A percentile compares a stretch with the other conserved stretches of the same genome.
Conservation (phyloP, 2,329 filamentous ascomycete species). For the Claviceps paspali region DNA sequence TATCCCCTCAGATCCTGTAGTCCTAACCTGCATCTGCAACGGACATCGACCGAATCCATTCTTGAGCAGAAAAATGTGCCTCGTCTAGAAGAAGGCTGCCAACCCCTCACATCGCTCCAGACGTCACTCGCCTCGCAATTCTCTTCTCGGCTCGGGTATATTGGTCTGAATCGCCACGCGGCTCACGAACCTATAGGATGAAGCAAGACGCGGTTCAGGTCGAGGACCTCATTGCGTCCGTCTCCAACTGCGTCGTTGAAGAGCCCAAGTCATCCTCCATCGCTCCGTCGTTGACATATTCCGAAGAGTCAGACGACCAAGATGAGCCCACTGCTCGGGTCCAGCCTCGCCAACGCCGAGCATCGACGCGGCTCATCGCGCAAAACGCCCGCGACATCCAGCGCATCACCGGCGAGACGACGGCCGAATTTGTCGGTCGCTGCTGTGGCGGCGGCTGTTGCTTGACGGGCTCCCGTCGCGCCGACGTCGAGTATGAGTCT, state of each 20-base stretch:
- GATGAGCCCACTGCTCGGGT: slow-evolving; percentile 32
- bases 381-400: slow-evolving; percentile 47
- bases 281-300: slow-evolving; percentile 48
- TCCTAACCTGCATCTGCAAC: no score
- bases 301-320: slow-evolving; percentile 45
- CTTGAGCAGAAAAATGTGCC: no score
- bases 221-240: slow-evolving; percentile 24
- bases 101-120: no score
- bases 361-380: slow-evolving; percentile 53
- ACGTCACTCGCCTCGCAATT: no score
- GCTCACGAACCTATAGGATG: no score
- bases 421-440: slow-evolving; percentile 43
- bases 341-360: slow-evolving; percentile 40
- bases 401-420: slow-evolving; percentile 48
- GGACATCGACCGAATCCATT: no score
- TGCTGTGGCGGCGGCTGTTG: slow-evolving; percentile 53
- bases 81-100: no score
- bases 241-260: slow-evolving; percentile 27
- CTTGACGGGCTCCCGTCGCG: slow-evolving; percentile 31
- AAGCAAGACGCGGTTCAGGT: slow-evolving; percentile 17
- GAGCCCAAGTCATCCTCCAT: slow-evolving; percentile 32
- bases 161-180: no score
- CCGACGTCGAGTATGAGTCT: slow-evolving; percentile 34
- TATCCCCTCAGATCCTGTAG: no score
- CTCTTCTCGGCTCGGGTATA: no score